These are phyloP conservation scores for Citrullus mucosospermus DNA, from an alignment of 306 rosid species.

Conservation along the genomic window DNA sequence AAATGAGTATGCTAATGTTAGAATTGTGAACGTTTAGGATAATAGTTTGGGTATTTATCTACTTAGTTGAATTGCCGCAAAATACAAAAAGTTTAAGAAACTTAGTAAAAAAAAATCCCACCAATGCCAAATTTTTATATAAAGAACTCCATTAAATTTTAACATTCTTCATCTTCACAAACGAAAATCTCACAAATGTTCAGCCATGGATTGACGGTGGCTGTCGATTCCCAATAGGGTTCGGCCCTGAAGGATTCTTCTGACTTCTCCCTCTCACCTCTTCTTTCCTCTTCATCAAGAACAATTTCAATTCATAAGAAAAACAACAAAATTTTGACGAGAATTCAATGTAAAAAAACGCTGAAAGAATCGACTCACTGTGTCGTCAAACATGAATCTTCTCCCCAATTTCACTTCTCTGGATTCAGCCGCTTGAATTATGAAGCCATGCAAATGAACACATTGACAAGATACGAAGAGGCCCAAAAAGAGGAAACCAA, in stretches of 20 bases:
- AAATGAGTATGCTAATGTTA: no score
- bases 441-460: background rate
- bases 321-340: background rate
- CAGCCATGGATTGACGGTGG: background rate
- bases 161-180: no score
- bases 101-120: no score
- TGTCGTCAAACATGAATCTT: background rate
- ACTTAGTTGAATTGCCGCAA: no score
- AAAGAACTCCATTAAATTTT: no score
- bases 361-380: background rate
- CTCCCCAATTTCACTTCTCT: background rate
- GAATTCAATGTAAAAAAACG: background rate
- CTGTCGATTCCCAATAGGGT: constrained; percentile 1
- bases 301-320: background rate
- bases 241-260: constrained; percentile 3
- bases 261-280: background rate
- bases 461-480: background rate
- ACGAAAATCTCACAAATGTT: background rate
- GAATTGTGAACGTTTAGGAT: no score
- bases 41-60: no score
- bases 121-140: no score
- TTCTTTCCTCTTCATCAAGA: background rate
- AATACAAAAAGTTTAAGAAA: no score
- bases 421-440: background rate
- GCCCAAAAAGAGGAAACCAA: background rate